Evolutionary conservation across 78 protist genomes (phyloP).

Genomic region (Reticulomyxa filosa): DNA sequence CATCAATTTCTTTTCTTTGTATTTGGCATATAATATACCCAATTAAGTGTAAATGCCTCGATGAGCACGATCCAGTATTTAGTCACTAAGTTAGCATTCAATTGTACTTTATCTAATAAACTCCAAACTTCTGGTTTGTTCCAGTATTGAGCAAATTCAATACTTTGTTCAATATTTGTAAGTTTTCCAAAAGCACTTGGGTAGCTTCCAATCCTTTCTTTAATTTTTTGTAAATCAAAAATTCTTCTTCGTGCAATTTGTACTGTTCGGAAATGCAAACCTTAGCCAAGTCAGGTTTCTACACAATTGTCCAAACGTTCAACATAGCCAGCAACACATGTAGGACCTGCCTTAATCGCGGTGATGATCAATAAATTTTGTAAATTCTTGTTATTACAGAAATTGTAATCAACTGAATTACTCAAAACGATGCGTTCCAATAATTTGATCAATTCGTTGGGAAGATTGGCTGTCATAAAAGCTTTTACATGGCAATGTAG

Average conservation of each 20-base stretch:
- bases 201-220: neutral
- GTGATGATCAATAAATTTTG: constrained; percentile 95
- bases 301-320: constrained; percentile 83
- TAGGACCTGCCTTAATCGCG: constrained; percentile 81
- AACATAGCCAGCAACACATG: constrained; percentile 84
- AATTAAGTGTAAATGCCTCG: no score
- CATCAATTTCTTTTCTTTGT: no score
- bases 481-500: constrained; percentile 94
- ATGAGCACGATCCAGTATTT: constrained; percentile 51
- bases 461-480: constrained; percentile 91
- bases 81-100: constrained; percentile 32
- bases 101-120: constrained; percentile 77
- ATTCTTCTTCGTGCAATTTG: constrained; percentile 89
- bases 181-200: constrained; percentile 68
- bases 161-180: constrained; percentile 63
- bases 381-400: constrained; percentile 65
- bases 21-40: no score
- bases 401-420: constrained; percentile 32
- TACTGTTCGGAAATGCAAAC: constrained; percentile 53
- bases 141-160: constrained; percentile 76
- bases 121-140: constrained; percentile 72
- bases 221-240: constrained; percentile 41
- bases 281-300: constrained; percentile 78
- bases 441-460: constrained; percentile 92
- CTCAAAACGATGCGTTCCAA: constrained; percentile 94